Percentiles rank a stretch among this genome's conserved stretches.
These are phyloP conservation scores for Melastoma candidum DNA, from an alignment of 441 rosid species.

Conservation along the genomic window DNA sequence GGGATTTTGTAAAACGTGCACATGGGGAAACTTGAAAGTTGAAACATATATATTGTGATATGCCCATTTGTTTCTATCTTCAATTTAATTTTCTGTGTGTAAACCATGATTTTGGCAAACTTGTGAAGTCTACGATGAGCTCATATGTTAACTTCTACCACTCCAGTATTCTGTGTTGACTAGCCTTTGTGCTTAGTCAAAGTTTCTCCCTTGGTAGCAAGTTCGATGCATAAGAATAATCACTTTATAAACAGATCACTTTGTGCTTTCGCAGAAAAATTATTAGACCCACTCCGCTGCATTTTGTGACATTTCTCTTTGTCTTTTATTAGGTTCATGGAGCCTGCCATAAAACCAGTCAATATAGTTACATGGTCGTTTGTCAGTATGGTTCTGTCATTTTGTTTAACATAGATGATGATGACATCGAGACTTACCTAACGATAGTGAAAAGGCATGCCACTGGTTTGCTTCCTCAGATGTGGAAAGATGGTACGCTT, in stretches of 20 bases:
- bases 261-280: too few species aligned
- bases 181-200: background rate
- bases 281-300: too few species aligned
- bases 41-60: too few species aligned
- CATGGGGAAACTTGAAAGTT: too few species aligned
- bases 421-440: conserved; percentile 56
- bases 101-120: too few species aligned
- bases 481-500: conserved; percentile 64
- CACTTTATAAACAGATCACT: too few species aligned
- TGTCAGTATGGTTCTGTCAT: conserved; percentile 92
- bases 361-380: conserved; percentile 60
- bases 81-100: too few species aligned
- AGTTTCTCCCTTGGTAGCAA: background rate
- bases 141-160: background rate
- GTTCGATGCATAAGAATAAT: too few species aligned
- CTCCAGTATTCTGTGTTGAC: background rate
- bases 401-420: conserved; percentile 74
- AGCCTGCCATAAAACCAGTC: conserved; percentile 31
- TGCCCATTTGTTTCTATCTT: too few species aligned
- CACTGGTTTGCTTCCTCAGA: conserved; percentile 72
- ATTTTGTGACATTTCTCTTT: background rate
- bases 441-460: conserved; percentile 59
- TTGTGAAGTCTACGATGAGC: background rate
- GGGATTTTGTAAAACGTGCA: too few species aligned
- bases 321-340: conserved; percentile 32